Evolutionary conservation across 2,329 filamentous ascomycete genomes (phyloP).

Genomic region (Exophiala spinifera): DNA sequence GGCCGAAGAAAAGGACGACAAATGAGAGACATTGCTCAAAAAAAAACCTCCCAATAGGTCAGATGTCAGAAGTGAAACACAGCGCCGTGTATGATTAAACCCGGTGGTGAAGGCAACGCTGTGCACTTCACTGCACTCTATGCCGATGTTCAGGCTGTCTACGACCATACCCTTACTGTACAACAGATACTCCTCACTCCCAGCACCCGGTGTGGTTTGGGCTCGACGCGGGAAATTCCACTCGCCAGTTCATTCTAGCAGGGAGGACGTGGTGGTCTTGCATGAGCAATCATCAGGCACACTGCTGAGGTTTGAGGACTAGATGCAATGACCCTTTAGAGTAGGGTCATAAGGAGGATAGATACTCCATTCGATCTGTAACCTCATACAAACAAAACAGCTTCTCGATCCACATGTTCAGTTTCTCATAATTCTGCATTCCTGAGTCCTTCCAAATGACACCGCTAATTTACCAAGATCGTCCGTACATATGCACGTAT

Average conservation of each 20-base stretch:
- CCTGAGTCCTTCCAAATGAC: no score
- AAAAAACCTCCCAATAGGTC: not conserved
- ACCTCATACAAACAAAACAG: no score
- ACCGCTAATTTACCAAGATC: not conserved
- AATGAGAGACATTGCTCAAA: not conserved
- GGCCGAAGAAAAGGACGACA: constrained; percentile 10
- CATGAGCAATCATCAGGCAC: no score
- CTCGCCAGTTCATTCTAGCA: no score
- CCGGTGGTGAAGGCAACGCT: not conserved
- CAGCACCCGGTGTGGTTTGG: not conserved
- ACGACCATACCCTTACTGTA: not conserved
- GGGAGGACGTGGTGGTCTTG: no score
- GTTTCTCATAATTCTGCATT: no score
- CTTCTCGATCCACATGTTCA: no score
- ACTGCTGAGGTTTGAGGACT: no score
- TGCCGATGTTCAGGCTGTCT: not conserved
- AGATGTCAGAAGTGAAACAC: not conserved
- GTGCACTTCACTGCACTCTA: not conserved
- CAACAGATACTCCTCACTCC: not conserved
- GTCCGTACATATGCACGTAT: no score
- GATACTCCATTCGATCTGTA: no score
- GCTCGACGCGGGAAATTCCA: not conserved
- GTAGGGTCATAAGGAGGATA: no score
- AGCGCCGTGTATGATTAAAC: not conserved
- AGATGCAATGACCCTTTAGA: no score